A percentile compares a stretch with the other conserved stretches of the same genome.
These are phyloP conservation scores for Boeremia lycopersici DNA, from an alignment of 2,329 filamentous ascomycete genomes.

Conservation along the genomic window DNA sequence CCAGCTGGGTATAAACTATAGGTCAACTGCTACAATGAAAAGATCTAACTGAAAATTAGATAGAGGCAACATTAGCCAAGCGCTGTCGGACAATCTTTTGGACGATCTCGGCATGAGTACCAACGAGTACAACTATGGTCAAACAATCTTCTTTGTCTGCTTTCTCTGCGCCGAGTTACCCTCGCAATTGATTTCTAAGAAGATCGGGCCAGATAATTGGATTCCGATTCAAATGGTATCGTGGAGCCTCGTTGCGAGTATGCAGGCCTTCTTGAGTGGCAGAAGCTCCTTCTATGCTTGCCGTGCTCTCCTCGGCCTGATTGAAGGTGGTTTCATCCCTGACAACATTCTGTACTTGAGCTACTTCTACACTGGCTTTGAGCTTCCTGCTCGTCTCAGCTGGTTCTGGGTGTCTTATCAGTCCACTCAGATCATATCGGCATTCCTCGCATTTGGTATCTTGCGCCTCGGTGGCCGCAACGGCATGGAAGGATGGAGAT, in stretches of 20 bases:
- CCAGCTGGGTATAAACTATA: constrained; percentile 43
- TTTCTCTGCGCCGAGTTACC: constrained; percentile 67
- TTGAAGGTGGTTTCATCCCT: constrained; percentile 63
- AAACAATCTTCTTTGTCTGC: constrained; percentile 74
- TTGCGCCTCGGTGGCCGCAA: constrained; percentile 56
- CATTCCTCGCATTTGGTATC: constrained; percentile 63
- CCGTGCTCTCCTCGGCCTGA: constrained; percentile 52
- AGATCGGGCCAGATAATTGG: constrained; percentile 53
- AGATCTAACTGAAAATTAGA: constrained; percentile 30
- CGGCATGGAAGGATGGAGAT: constrained; percentile 62
- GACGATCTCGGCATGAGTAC: constrained; percentile 42
- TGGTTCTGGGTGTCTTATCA: constrained; percentile 74
- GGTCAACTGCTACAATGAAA: no score
- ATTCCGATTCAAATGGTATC: constrained; percentile 50
- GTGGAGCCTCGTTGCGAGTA: constrained; percentile 59
- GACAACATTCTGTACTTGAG: constrained; percentile 71
- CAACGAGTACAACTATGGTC: constrained; percentile 48
- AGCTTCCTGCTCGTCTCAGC: constrained; percentile 70
- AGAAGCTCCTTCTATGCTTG: constrained; percentile 52
- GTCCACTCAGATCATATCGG: constrained; percentile 60
- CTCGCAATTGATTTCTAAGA: constrained; percentile 55
- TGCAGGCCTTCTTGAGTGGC: constrained; percentile 72
- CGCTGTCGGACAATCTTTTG: constrained; percentile 45
- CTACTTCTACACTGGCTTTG: constrained; percentile 76
- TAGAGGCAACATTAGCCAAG: constrained; percentile 52